phyloP scores from a whole-genome alignment of 179 eudicot species.

The Carnegiea gigantea region DNA sequence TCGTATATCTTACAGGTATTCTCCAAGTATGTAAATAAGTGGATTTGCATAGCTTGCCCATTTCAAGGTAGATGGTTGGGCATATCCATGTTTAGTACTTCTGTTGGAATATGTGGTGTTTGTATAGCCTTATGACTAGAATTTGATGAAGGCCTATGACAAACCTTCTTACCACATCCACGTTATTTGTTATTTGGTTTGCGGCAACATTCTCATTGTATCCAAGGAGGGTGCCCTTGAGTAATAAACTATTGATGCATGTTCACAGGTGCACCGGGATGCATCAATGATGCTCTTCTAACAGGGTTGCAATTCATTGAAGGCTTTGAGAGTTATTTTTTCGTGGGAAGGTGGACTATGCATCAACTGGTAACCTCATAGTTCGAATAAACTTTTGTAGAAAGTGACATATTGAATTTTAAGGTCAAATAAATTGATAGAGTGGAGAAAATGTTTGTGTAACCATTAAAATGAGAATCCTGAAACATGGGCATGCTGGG shows the following conservation, averaged over 20 bases:
- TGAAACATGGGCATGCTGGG: background rate
- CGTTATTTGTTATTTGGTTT: background rate
- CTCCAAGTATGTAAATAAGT: conserved; percentile 80
- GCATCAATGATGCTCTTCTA: conserved; percentile 85
- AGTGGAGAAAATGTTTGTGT: background rate
- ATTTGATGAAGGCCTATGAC: background rate
- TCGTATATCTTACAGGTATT: conserved; percentile 54
- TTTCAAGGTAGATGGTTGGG: conserved; percentile 70
- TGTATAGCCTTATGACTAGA: background rate
- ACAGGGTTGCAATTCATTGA: conserved; percentile 95
- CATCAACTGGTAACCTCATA: conserved; percentile 81
- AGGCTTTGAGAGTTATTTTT: conserved; percentile 87
- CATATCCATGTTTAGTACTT: background rate
- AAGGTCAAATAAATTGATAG: background rate
- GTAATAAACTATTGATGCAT: conserved; percentile 17
- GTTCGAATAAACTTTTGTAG: background rate
- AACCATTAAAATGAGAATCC: background rate
- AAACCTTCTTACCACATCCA: background rate
- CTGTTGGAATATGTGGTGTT: background rate
- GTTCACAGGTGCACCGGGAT: conserved; percentile 93
- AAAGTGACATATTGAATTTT: background rate
- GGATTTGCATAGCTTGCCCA: conserved; percentile 94
- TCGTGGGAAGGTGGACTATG: conserved; percentile 92
- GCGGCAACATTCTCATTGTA: background rate
- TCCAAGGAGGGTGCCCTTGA: background rate